Evolutionary conservation across 257 asterid species (phyloP), one percentile per base, ranked within the genome.

Genomic region (Jacaranda copaia): DNA sequence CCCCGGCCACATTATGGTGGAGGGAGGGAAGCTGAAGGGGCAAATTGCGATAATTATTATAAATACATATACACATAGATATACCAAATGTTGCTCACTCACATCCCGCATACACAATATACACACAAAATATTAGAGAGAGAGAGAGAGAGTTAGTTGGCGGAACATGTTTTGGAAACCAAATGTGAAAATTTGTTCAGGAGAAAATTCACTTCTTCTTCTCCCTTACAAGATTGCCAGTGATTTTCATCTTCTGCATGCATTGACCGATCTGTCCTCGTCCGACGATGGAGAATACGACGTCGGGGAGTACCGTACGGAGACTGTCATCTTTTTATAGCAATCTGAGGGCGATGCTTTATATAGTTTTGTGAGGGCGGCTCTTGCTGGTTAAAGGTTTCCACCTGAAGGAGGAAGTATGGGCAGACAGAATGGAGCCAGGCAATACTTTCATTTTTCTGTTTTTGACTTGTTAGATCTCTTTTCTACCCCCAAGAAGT

Each of bases 381-480:
- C 88, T 84, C 86, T 80, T 66, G 68, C 62, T 85, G 69, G 62
- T 81, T 62, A 78, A 18, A 60, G 76, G 20, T 77, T 10, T 61
- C 56, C 79, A 73, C 16, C 48, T 43, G 58, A 60, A 14, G 18
- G 48, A 38, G 68, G 81, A 51, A 79, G 81, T 74, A 58, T 83
- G 84, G 97, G 97, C 97, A 91, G 79, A 91, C 97, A 89, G 92
- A 87, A 82, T 73, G 93, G 96, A 87, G 96, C 96, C 97, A 91
- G 97, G 97, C 96, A 91, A 84, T 70, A 16, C 72, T 74, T 72
- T 58, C 67, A n/a, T 56, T 57, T 56, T 68, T 69, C 36, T 52
- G 5, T 12, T 79, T 72, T 16, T 68, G 68, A 56, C 3, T 78
- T 16, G 35, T 12, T 42, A 25, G 40, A 57, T 74, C 65, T 62